Evolutionary conservation across 345 rosid species (phyloP).

Genomic region (Aethionema arabicum): DNA sequence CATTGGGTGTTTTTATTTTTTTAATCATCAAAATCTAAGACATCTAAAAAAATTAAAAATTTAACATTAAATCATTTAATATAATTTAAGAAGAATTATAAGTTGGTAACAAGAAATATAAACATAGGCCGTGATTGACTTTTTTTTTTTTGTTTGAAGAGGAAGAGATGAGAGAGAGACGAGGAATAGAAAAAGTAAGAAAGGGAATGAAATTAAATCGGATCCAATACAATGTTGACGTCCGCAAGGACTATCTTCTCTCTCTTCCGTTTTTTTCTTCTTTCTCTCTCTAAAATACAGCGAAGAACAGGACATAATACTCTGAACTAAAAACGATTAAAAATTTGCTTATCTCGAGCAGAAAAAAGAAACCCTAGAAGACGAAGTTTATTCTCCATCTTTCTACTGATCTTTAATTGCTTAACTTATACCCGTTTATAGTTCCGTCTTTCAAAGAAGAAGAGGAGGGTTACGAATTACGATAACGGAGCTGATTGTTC

Average conservation of each 20-base stretch:
- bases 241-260: constrained; percentile 76
- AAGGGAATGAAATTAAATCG: constrained; percentile 56
- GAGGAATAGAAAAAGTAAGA: constrained; percentile 36
- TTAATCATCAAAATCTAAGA: no score
- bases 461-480: neutral
- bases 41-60: no score
- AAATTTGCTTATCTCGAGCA: constrained; percentile 22
- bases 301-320: constrained; percentile 55
- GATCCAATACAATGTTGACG: constrained; percentile 83
- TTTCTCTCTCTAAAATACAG: constrained; percentile 45
- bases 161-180: constrained; percentile 36
- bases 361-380: constrained; percentile 42
- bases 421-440: constrained; percentile 9
- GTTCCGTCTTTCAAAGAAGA: constrained; percentile 13
- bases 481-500: constrained; percentile 28
- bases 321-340: constrained; percentile 29
- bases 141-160: constrained; percentile 40
- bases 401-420: constrained; percentile 18
- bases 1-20: no score
- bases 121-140: constrained; percentile 49
- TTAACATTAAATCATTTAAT: no score
- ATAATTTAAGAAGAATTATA: no score
- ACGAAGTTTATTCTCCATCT: constrained; percentile 6
- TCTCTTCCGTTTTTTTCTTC: constrained; percentile 36
- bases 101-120: neutral